Conservation (phyloP, 2,329 filamentous ascomycete species). For the Diplodia corticola region DNA sequence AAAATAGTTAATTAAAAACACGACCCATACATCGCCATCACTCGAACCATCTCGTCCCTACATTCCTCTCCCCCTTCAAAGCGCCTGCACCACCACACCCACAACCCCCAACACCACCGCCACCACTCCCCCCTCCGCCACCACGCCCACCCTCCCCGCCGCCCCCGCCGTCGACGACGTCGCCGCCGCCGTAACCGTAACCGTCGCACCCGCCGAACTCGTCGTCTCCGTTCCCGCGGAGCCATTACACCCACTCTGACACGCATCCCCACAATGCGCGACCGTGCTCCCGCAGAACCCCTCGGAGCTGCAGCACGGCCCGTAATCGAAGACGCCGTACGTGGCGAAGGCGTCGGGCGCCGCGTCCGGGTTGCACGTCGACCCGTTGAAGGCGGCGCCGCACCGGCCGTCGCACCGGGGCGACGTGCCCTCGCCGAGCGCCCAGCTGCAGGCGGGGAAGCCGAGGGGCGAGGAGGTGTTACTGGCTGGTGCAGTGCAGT, state of each 20-base stretch:
- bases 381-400: constrained; percentile 2
- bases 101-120: background rate
- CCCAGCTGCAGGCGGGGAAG: constrained; percentile 18
- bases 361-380: constrained; percentile 9
- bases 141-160: background rate
- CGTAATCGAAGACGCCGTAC: constrained; percentile 18
- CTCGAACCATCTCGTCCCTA: background rate
- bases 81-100: background rate
- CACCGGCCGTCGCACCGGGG: constrained; percentile 22
- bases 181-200: constrained; percentile 6
- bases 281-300: constrained; percentile 13
- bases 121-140: background rate
- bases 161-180: background rate
- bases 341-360: constrained; percentile 3
- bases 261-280: background rate
- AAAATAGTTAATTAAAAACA: background rate
- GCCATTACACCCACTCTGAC: constrained; percentile 20
- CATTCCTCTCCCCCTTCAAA: background rate
- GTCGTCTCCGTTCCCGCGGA: background rate
- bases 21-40: background rate
- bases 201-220: background rate
- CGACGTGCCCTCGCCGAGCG: constrained; percentile 4
- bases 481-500: background rate
- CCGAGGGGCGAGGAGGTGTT: constrained; percentile 19
- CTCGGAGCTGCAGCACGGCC: constrained; percentile 11